These are phyloP conservation scores for Hordeum pubiflorum DNA, from an alignment of 202 grass and related monocot species.

Conservation along the genomic window DNA sequence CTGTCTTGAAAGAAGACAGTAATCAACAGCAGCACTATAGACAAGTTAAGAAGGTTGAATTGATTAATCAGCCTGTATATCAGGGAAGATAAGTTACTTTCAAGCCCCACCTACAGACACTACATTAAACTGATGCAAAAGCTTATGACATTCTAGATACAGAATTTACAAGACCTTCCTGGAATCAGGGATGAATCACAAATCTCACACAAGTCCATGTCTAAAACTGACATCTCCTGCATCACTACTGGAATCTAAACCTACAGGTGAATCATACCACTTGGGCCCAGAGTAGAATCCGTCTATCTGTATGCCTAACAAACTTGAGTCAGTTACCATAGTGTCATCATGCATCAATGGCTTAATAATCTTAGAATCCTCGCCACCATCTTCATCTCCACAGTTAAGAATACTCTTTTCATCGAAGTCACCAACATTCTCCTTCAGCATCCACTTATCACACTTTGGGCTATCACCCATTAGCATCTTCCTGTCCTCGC, in stretches of 20 bases:
- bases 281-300: conserved; percentile 82
- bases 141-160: conserved; percentile 55
- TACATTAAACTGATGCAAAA: conserved; percentile 34
- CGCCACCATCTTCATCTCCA: conserved; percentile 59
- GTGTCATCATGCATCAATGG: conserved; percentile 69
- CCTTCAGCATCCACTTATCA: conserved; percentile 94
- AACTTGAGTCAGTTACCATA: conserved; percentile 65
- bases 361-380: conserved; percentile 86
- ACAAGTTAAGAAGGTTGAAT: conserved; percentile 34
- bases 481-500: conserved; percentile 77
- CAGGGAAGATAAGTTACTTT: conserved; percentile 38
- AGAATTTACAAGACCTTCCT: conserved; percentile 78
- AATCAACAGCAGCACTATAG: conserved; percentile 21
- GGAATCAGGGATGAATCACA: conserved; percentile 33
- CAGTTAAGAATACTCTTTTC: conserved; percentile 88
- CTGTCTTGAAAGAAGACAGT: conserved; percentile 7
- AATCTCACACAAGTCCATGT: conserved; percentile 61
- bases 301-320: conserved; percentile 79
- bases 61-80: conserved; percentile 49
- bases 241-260: conserved; percentile 59
- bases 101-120: conserved; percentile 37
- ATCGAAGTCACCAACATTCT: conserved; percentile 72
- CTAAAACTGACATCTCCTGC: conserved; percentile 58
- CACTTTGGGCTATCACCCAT: conserved; percentile 67
- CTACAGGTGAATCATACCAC: conserved; percentile 90